Percentiles rank a stretch among this genome's conserved stretches.
Conservation (phyloP, 169 alveolate species). For the Perkinsus olseni region DNA sequence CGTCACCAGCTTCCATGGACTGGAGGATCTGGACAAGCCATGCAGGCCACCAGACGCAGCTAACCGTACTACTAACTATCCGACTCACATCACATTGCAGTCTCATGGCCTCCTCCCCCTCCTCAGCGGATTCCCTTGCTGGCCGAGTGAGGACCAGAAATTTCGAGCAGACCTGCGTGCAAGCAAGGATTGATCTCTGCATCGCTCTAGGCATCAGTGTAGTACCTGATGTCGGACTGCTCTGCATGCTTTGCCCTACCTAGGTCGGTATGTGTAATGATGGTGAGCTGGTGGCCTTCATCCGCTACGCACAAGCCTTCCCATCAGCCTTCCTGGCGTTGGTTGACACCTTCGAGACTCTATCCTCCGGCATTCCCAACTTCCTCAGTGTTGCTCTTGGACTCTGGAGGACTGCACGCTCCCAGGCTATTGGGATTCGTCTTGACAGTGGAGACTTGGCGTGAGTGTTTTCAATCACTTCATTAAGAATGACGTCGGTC, state of each 20-base stretch:
- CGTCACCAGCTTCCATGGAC: slow-evolving; percentile 38
- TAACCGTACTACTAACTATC: background rate
- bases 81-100: too few species aligned
- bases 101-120: too few species aligned
- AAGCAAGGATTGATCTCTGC: background rate
- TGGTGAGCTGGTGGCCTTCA: slow-evolving; percentile 71
- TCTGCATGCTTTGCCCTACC: background rate
- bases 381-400: slow-evolving; percentile 65
- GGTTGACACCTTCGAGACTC: slow-evolving; percentile 60
- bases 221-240: background rate
- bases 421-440: slow-evolving; percentile 69
- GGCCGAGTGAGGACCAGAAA: background rate
- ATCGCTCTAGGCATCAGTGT: background rate
- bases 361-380: slow-evolving; percentile 64
- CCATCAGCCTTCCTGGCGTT: slow-evolving; percentile 55
- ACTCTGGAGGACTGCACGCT: slow-evolving; percentile 47
- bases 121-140: background rate
- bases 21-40: background rate
- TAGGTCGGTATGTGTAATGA: slow-evolving; percentile 30
- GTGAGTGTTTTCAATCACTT: background rate
- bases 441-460: slow-evolving; percentile 81
- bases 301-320: slow-evolving; percentile 59
- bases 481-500: too few species aligned
- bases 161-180: background rate
- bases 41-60: background rate